Conservation (phyloP, 345 rosid genomes). For the Melaleuca quinquenervia region DNA sequence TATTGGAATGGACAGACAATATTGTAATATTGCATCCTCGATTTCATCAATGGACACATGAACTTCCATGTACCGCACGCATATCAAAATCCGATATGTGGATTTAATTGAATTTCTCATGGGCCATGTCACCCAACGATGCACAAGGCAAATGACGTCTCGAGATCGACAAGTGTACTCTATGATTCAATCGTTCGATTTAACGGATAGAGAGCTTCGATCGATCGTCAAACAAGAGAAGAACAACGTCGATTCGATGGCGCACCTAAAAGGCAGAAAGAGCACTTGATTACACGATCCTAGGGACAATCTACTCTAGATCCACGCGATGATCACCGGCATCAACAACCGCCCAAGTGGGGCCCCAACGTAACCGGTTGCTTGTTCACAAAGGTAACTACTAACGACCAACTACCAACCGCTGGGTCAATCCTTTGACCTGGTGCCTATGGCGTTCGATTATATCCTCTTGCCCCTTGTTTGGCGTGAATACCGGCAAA, state of each 20-base stretch:
- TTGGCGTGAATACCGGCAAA: neutral
- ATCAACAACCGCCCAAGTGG: neutral
- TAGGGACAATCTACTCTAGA: neutral
- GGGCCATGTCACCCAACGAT: neutral
- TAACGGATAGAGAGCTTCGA: neutral
- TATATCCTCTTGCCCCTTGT: neutral
- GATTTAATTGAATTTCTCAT: neutral
- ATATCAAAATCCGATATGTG: rapidly evolving
- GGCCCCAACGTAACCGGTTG: neutral
- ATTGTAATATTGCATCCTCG: rapidly evolving
- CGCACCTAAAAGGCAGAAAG: neutral
- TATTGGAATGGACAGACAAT: rapidly evolving
- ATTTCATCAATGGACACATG: rapidly evolving
- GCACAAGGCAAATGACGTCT: rapidly evolving
- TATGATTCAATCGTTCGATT: neutral
- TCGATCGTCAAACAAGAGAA: neutral
- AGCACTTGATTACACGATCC: neutral
- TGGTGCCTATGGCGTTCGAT: neutral
- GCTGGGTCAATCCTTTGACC: neutral
- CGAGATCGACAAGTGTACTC: neutral
- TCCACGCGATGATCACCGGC: neutral
- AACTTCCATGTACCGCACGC: neutral
- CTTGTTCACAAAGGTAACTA: neutral
- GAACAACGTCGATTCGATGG: neutral
- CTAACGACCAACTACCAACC: neutral